A percentile compares a stretch with the other conserved stretches of the same genome.
Conservation (phyloP, 2,329 filamentous ascomycete genomes). For the Stachybotrys chlorohalonatus region DNA sequence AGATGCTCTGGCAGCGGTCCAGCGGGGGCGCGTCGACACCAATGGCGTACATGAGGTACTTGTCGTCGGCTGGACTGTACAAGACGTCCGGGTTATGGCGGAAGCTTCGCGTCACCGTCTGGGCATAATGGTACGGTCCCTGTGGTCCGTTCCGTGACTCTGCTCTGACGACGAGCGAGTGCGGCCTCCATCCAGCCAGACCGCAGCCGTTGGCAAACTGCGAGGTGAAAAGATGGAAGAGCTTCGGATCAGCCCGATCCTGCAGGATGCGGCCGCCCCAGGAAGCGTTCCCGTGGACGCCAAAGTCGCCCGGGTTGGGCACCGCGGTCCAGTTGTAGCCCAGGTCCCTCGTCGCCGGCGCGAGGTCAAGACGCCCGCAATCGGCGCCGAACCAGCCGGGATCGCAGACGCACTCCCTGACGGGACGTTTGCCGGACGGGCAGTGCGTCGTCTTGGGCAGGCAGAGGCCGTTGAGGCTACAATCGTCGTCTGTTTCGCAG, state of each 20-base stretch:
- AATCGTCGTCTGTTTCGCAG: constrained; percentile 16
- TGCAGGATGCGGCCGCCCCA: constrained; percentile 38
- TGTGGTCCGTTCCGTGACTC: constrained; percentile 32
- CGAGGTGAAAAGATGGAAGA: constrained; percentile 36
- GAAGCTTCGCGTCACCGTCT: constrained; percentile 31
- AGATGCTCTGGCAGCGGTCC: not conserved
- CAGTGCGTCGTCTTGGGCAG: not conserved
- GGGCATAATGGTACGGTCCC: constrained; percentile 32
- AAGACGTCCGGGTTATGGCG: constrained; percentile 36
- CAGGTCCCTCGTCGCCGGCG: constrained; percentile 25
- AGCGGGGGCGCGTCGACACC: constrained; percentile 12
- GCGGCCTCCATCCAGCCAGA: constrained; percentile 36
- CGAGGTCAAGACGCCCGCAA: constrained; percentile 35
- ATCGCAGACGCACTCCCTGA: constrained; percentile 19
- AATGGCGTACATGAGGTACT: constrained; percentile 36
- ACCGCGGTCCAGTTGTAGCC: constrained; percentile 35
- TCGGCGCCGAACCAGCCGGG: constrained; percentile 32
- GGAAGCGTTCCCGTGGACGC: constrained; percentile 33
- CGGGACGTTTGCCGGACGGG: not conserved
- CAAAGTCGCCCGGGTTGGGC: constrained; percentile 6
- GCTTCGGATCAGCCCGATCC: constrained; percentile 23
- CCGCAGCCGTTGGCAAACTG: constrained; percentile 37
- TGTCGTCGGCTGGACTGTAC: constrained; percentile 31
- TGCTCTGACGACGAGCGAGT: constrained; percentile 33
- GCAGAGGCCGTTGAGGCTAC: constrained; percentile 21